Evolutionary conservation across 495 filamentous ascomycete species (phyloP).

Genomic region (Penicillium taxi): DNA sequence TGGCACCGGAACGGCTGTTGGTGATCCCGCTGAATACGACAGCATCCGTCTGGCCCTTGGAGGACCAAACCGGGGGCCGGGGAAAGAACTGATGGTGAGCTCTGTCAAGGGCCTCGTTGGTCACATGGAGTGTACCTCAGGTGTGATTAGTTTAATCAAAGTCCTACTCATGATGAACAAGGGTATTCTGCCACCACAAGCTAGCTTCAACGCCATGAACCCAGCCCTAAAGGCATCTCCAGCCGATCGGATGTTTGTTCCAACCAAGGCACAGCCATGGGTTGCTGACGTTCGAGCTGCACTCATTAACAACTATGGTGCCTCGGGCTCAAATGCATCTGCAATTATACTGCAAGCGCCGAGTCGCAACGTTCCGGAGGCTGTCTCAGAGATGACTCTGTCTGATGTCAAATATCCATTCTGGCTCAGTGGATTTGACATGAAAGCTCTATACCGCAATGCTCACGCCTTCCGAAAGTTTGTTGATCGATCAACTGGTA

Average conservation of each 20-base stretch:
- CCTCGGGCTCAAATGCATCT: constrained; percentile 38
- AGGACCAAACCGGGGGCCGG: constrained; percentile 18
- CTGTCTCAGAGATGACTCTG: too few species aligned
- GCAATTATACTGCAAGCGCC: constrained; percentile 23
- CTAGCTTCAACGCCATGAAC: constrained; percentile 35
- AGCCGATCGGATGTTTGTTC: constrained; percentile 34
- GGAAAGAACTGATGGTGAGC: constrained; percentile 17
- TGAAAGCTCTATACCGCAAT: background rate
- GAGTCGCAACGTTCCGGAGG: background rate
- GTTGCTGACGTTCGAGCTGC: constrained; percentile 23
- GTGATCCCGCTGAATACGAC: constrained; percentile 56
- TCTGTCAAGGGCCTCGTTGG: constrained; percentile 47
- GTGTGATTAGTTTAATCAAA: constrained; percentile 40
- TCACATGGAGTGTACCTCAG: constrained; percentile 44
- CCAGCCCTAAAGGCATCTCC: constrained; percentile 21
- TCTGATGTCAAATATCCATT: background rate
- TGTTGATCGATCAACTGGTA: background rate
- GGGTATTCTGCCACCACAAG: constrained; percentile 32
- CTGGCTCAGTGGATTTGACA: constrained; percentile 1
- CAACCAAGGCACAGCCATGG: background rate
- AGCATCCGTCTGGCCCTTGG: constrained; percentile 32
- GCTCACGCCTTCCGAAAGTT: background rate
- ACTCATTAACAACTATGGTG: constrained; percentile 43
- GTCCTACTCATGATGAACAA: constrained; percentile 43
- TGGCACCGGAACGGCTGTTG: constrained; percentile 66